phyloP scores from a whole-genome alignment of 2,329 filamentous ascomycete species.

The Drechslerella dactyloides region DNA sequence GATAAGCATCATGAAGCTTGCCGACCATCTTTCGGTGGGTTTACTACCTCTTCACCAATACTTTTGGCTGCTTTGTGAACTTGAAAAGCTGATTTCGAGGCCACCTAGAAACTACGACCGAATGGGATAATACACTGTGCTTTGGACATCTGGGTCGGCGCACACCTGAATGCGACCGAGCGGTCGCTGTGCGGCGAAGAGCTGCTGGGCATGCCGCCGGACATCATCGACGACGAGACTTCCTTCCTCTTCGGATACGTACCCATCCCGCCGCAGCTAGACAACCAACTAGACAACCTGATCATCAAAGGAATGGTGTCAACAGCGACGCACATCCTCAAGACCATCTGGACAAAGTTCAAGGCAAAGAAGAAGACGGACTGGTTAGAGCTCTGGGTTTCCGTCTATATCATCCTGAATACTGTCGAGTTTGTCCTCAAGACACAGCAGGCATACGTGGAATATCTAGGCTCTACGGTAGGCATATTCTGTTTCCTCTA shows the following conservation, averaged over 20 bases:
- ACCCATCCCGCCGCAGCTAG: slow-evolving; percentile 40
- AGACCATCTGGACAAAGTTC: slow-evolving; percentile 48
- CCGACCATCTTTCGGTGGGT: slow-evolving; percentile 44
- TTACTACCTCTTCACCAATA: not conserved
- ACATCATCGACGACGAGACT: slow-evolving; percentile 42
- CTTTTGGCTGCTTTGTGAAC: not conserved
- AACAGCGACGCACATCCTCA: slow-evolving; percentile 37
- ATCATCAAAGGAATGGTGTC: slow-evolving; percentile 48
- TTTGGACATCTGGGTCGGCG: slow-evolving; percentile 49
- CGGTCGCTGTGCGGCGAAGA: slow-evolving; percentile 43
- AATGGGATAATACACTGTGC: slow-evolving; percentile 47
- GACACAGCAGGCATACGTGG: slow-evolving; percentile 44
- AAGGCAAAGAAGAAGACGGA: slow-evolving; percentile 48
- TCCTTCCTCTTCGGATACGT: slow-evolving; percentile 47
- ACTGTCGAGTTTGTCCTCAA: slow-evolving; percentile 46
- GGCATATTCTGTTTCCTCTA: not conserved
- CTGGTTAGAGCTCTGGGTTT: slow-evolving; percentile 43
- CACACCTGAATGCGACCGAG: slow-evolving; percentile 44
- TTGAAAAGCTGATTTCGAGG: not conserved
- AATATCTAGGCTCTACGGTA: slow-evolving; percentile 47
- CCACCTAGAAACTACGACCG: slow-evolving; percentile 39
- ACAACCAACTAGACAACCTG: slow-evolving; percentile 47
- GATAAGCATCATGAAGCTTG: slow-evolving; percentile 40
- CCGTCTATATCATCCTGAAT: slow-evolving; percentile 40
- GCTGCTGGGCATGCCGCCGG: slow-evolving; percentile 37